A percentile compares a stretch with the other conserved stretches of the same genome.
phyloP scores from a whole-genome alignment of 2,329 filamentous ascomycete genomes.

The Didymella sp. region DNA sequence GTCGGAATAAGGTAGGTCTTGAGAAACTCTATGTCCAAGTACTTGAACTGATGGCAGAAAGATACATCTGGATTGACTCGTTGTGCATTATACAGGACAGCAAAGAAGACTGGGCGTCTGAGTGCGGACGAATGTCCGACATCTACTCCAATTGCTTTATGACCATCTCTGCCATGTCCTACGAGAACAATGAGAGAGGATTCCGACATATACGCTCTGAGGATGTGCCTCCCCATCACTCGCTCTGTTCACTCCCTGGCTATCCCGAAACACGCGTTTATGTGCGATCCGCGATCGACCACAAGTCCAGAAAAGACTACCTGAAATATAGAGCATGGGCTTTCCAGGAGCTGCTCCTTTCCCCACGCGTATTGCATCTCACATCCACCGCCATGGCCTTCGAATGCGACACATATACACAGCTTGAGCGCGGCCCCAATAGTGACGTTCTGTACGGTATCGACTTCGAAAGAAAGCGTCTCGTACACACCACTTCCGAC shows the following conservation, averaged over 20 bases:
- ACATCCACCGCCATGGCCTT: conserved; percentile 21
- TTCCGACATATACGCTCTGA: background rate
- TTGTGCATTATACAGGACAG: conserved; percentile 18
- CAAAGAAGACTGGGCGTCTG: conserved; percentile 12
- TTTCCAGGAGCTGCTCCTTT: conserved; percentile 30
- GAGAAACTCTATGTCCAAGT: no score
- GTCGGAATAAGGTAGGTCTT: background rate
- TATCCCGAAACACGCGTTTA: background rate
- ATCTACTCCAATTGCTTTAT: conserved; percentile 13
- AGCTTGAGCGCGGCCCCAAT: conserved; percentile 7
- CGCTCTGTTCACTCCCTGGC: background rate
- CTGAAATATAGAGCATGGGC: conserved; percentile 24
- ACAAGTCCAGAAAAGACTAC: conserved; percentile 7
- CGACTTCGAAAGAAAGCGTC: conserved; percentile 7
- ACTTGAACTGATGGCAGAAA: background rate
- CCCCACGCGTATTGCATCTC: conserved; percentile 29
- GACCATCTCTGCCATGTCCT: conserved; percentile 16
- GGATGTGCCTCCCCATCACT: background rate
- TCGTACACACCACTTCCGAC: background rate
- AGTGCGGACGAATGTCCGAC: conserved; percentile 12
- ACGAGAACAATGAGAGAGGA: conserved; percentile 9
- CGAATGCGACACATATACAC: conserved; percentile 22
- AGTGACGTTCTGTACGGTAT: conserved; percentile 7
- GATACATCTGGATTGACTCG: conserved; percentile 21
- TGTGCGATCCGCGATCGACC: conserved; percentile 13